phyloP scores from a whole-genome alignment of 805 yeast species.

The Ogataea populi-albae region DNA sequence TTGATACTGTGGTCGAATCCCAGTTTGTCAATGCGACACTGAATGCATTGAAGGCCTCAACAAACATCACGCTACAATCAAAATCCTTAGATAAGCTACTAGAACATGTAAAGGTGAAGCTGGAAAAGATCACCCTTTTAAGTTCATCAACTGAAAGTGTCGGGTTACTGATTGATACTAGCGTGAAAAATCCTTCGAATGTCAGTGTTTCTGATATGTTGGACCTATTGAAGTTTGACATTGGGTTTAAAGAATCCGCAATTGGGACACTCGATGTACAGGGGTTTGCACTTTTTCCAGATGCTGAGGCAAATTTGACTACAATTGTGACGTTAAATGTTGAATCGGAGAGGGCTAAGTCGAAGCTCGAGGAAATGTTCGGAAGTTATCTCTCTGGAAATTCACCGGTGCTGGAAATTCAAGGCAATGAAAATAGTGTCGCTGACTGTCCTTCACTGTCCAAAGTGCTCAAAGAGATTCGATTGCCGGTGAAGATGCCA shows the following conservation, averaged over 20 bases:
- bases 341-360: constrained; percentile 15
- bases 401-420: constrained; percentile 30
- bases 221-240: constrained; percentile 15
- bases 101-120: constrained; percentile 5
- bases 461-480: constrained; percentile 22
- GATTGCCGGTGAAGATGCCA: constrained; percentile 31
- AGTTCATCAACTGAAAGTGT: constrained; percentile 27
- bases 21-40: constrained; percentile 22
- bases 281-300: constrained; percentile 23
- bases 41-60: background rate
- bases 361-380: constrained; percentile 33
- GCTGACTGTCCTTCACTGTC: constrained; percentile 26
- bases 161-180: constrained; percentile 31
- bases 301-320: constrained; percentile 21
- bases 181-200: constrained; percentile 34
- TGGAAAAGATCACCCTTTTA: constrained; percentile 21
- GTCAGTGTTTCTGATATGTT: constrained; percentile 30
- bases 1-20: constrained; percentile 24
- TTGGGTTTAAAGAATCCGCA: constrained; percentile 31
- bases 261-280: constrained; percentile 33
- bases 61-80: constrained; percentile 4
- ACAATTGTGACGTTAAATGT: constrained; percentile 19
- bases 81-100: constrained; percentile 3
- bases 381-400: constrained; percentile 41
- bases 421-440: constrained; percentile 28